Evolutionary conservation across 257 asterid genomes (phyloP).

Genomic region (Nicotiana noctiflora): DNA sequence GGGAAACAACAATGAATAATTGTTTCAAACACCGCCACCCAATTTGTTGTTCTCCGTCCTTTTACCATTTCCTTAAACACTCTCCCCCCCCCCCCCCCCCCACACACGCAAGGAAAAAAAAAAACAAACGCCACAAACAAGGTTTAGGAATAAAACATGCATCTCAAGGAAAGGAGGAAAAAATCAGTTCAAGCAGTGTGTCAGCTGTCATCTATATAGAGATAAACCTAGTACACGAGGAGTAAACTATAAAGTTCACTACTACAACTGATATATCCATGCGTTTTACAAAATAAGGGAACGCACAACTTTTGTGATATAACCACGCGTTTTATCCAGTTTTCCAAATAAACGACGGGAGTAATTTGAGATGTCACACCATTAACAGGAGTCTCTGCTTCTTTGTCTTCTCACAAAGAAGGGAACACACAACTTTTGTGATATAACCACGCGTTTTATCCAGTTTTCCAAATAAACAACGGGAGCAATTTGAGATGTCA

Average conservation of each 20-base stretch:
- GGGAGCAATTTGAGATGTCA: neutral
- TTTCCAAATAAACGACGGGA: neutral
- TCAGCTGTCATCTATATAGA: neutral
- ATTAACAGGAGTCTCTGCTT: neutral
- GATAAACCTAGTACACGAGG: neutral
- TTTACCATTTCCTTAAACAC: neutral
- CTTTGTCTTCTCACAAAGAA: neutral
- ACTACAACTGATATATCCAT: neutral
- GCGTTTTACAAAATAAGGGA: neutral
- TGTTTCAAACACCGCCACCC: neutral
- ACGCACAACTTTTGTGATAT: too few species aligned
- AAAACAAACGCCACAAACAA: neutral
- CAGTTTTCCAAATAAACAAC: neutral
- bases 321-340: neutral
- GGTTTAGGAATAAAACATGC: neutral
- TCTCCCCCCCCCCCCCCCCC: neutral
- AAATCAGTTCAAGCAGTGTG: neutral
- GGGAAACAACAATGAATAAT: too few species aligned
- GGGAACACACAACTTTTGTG: neutral
- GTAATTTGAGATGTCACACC: neutral
- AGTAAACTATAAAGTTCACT: neutral
- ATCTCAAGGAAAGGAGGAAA: neutral
- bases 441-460: neutral
- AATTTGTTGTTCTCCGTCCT: neutral
- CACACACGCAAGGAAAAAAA: too few species aligned